These are phyloP conservation scores for Forsythia suspensa DNA, from an alignment of 257 asterid genomes.

Conservation along the genomic window DNA sequence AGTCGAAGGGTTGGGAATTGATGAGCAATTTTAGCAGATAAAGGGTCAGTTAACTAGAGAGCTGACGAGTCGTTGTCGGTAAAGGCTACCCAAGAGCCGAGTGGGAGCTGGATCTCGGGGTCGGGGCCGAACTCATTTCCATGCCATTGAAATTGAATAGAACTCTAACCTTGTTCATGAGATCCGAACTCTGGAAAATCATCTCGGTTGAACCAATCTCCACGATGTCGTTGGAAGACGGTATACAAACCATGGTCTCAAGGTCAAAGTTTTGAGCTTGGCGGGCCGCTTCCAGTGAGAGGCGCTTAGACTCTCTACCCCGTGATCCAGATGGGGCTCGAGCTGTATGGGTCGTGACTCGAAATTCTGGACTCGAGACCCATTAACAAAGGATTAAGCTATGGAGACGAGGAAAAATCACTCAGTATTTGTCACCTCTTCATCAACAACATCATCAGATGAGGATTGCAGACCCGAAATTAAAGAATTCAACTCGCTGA, in stretches of 20 bases:
- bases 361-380: slow-evolving; percentile 32
- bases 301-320: slow-evolving; percentile 19
- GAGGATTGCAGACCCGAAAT: slow-evolving; percentile 25
- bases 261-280: slow-evolving; percentile 26
- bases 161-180: slow-evolving; percentile 30
- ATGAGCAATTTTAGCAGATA: no score
- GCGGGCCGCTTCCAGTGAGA: slow-evolving; percentile 28
- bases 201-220: slow-evolving; percentile 37
- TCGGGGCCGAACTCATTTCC: slow-evolving; percentile 16
- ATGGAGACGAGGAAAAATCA: slow-evolving; percentile 37
- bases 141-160: slow-evolving; percentile 26
- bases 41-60: slow-evolving; percentile 32
- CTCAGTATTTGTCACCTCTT: slow-evolving; percentile 34
- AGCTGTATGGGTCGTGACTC: slow-evolving; percentile 27
- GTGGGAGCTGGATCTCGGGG: slow-evolving; percentile 22
- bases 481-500: slow-evolving; percentile 34
- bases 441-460: slow-evolving; percentile 31
- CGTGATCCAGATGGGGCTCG: slow-evolving; percentile 33
- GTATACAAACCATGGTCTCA: slow-evolving; percentile 35
- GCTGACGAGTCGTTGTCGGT: slow-evolving; percentile 32
- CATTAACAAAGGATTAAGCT: slow-evolving; percentile 28
- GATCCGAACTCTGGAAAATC: slow-evolving; percentile 30
- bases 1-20: no score
- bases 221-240: slow-evolving; percentile 32
- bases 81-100: slow-evolving; percentile 30